phyloP scores from a whole-genome alignment of 345 rosid genomes.

The Citrus glauca region DNA sequence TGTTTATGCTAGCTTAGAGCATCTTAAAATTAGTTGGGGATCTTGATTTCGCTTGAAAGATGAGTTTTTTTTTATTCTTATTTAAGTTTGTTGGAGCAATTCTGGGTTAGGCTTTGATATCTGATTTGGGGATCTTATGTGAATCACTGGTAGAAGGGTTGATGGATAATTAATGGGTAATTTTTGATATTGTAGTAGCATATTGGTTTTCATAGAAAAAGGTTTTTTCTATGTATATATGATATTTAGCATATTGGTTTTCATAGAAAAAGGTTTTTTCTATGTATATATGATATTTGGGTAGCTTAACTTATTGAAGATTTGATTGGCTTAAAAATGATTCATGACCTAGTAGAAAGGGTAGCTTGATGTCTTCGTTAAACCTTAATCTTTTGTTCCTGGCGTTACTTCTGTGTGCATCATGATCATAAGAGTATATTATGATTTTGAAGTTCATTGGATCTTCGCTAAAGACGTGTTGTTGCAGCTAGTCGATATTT shows the following conservation, averaged over 20 bases:
- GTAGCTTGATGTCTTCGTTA: not conserved
- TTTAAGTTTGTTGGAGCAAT: not conserved
- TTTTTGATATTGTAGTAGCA: not conserved
- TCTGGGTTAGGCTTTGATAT: not conserved
- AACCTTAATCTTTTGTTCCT: not conserved
- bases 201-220: conserved; percentile 2
- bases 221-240: not conserved
- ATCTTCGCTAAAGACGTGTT: not conserved
- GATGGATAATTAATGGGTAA: not conserved
- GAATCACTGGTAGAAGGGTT: not conserved
- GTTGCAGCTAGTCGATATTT: not conserved
- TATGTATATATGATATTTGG: not conserved
- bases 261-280: not conserved
- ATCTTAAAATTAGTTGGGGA: not conserved
- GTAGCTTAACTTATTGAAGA: not conserved
- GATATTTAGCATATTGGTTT: conserved; percentile 1
- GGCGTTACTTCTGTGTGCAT: not conserved
- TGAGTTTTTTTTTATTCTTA: not conserved
- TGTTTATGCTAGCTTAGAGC: not conserved
- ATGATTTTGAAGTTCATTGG: not conserved
- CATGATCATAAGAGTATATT: not conserved
- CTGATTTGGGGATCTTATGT: not conserved
- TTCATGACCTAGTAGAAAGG: not conserved
- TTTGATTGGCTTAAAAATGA: not conserved
- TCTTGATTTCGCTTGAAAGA: not conserved